Base-by-base conservation (phyloP, 2,329 filamentous ascomycete genomes). In the Metarhizium brunneum region DNA sequence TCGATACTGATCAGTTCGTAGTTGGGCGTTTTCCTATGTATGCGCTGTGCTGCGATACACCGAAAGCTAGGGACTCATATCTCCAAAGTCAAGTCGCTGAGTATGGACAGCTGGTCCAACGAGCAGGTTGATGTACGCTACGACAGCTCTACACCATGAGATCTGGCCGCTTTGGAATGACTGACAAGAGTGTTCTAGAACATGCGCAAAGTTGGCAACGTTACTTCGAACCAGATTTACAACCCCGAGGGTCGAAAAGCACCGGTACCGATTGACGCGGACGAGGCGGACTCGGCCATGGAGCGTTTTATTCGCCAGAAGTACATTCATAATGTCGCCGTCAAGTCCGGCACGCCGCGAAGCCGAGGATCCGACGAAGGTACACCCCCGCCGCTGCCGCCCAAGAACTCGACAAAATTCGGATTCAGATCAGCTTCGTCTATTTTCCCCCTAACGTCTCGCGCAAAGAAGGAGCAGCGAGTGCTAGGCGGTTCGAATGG, bases 61-160 rank as follows among this genome's bases (percentile, higher is more conserved):
- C 89, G 94, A 67, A 97, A 97, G 74, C 79, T 99, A 66, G 94
- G 94, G 59, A 97, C 94, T 45, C 94, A 99, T 72, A 90, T 99
- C 60, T 96, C 92, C 62, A 99, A 99, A 72, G 91, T 99, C 76
- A 99, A 99, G 73, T 97, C 92, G 42, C 73, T 99, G 74, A 97
- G 88, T 71, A 97, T 99, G 92, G 94, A 99, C 73, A 94, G 87
- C 63, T 99, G 94, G 94, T 85, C 88, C 51, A 86, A 87, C 66
- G 94, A 97, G 58, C 94, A 99, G 74, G 92, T 99, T 60, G 94
- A 99, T 74, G 92, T 96, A 77, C 73, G 82, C 13, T n/a, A 20
- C 25, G 5, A n/a, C 6, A 13, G 6, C 10, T 20, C 11, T 20
- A 5, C 3, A 48, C 18, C 3, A n/a, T 30, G 11, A 14, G 25